Evolutionary conservation across 768 basidiomycete genomes (phyloP).

Genomic region (Russula griseocarnosa): DNA sequence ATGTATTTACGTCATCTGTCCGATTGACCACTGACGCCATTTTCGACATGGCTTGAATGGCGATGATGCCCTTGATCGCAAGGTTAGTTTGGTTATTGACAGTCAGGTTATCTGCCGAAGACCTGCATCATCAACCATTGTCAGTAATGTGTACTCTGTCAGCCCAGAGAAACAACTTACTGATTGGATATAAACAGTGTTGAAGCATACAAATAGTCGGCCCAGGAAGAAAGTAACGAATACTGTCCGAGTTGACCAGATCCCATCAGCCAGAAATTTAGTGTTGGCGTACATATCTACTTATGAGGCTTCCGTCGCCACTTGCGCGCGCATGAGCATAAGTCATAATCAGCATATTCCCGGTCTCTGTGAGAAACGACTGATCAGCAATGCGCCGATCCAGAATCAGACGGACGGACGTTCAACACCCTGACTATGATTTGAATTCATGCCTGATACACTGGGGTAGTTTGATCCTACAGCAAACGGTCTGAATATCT

Average conservation of each 20-base stretch:
- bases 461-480: slow-evolving; percentile 21
- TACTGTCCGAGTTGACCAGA: slow-evolving; percentile 24
- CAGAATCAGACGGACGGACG: slow-evolving; percentile 6
- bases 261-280: not conserved
- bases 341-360: slow-evolving; percentile 38
- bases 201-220: slow-evolving; percentile 34
- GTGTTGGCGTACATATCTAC: slow-evolving; percentile 25
- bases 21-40: slow-evolving; percentile 40
- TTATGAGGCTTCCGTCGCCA: slow-evolving; percentile 32
- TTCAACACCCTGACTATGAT: slow-evolving; percentile 13
- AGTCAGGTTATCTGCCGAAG: slow-evolving; percentile 12
- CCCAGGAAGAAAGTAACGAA: slow-evolving; percentile 35
- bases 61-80: slow-evolving; percentile 67
- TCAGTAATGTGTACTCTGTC: slow-evolving; percentile 36
- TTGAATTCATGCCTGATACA: slow-evolving; percentile 6
- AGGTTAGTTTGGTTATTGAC: slow-evolving; percentile 62
- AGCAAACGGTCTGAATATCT: not conserved
- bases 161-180: slow-evolving; percentile 46
- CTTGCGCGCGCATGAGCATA: slow-evolving; percentile 32
- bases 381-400: not conserved
- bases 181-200: slow-evolving; percentile 53
- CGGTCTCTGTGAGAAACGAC: slow-evolving; percentile 30
- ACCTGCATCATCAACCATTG: slow-evolving; percentile 19
- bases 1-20: slow-evolving; percentile 27
- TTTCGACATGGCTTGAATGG: slow-evolving; percentile 59